phyloP scores from a whole-genome alignment of 192 early-diverging fungal genomes.

The Rhizophagus prolifer region DNA sequence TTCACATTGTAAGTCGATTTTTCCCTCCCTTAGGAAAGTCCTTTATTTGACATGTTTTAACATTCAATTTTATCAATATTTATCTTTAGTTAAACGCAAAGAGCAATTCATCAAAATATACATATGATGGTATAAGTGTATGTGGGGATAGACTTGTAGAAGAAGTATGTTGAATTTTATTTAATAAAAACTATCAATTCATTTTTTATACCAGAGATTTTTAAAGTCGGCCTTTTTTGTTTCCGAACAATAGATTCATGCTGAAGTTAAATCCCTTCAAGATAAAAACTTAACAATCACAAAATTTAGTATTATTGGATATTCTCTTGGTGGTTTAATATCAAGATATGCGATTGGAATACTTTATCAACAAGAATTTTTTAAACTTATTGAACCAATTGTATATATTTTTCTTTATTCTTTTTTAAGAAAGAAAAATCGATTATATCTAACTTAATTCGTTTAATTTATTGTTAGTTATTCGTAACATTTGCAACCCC shows the following conservation, averaged over 20 bases:
- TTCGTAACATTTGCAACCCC: slow-evolving; percentile 62
- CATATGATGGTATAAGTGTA: slow-evolving; percentile 59
- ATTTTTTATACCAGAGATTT: background rate
- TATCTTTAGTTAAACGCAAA: slow-evolving; percentile 45
- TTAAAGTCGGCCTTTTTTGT: background rate
- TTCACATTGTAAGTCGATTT: slow-evolving; percentile 12
- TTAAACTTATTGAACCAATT: slow-evolving; percentile 44
- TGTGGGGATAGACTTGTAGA: slow-evolving; percentile 49
- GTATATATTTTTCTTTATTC: slow-evolving; percentile 29
- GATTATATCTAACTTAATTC: background rate
- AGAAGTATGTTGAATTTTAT: slow-evolving; percentile 36
- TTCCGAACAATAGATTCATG: background rate
- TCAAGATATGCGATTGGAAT: slow-evolving; percentile 50
- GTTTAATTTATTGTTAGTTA: slow-evolving; percentile 29
- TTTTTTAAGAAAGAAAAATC: background rate
- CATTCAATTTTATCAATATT: background rate
- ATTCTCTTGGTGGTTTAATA: slow-evolving; percentile 60
- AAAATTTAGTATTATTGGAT: slow-evolving; percentile 49
- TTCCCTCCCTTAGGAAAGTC: background rate
- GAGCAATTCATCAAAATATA: slow-evolving; percentile 46
- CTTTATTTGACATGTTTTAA: background rate
- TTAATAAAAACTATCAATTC: background rate
- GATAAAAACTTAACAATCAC: slow-evolving; percentile 29
- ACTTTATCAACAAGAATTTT: slow-evolving; percentile 49
- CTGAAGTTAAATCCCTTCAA: slow-evolving; percentile 39